Conservation (phyloP, 208 protist genomes). For the Acanthamoeba quina region DNA sequence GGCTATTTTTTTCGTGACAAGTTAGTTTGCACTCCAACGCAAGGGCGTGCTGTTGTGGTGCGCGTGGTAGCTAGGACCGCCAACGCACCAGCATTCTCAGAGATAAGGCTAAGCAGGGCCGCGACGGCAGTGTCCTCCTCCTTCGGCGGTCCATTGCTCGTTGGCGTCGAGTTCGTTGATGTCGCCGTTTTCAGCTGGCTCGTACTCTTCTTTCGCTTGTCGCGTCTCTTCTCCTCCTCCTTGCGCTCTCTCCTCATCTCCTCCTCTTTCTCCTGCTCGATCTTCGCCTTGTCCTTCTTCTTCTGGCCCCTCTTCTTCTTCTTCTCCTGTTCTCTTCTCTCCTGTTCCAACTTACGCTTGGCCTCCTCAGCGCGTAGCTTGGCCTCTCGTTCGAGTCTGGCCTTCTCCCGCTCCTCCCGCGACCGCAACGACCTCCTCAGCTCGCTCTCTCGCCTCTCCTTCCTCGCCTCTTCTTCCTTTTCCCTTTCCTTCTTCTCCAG, state of each 20-base stretch:
- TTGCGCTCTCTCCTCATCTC: background rate
- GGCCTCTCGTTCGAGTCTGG: background rate
- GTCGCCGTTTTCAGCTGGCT: background rate
- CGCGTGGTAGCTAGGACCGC: background rate
- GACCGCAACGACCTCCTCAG: slow-evolving; percentile 8
- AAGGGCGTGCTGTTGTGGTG: background rate
- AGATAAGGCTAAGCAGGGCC: slow-evolving; percentile 35
- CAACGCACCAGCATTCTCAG: background rate
- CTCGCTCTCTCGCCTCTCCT: background rate
- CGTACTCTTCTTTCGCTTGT: background rate
- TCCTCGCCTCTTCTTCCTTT: background rate
- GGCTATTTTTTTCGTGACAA: background rate
- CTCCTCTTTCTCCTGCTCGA: background rate
- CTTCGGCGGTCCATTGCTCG: background rate
- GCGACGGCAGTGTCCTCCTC: slow-evolving; percentile 12
- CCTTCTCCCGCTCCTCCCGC: background rate
- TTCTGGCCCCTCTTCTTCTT: background rate
- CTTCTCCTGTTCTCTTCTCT: background rate
- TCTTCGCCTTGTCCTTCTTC: background rate
- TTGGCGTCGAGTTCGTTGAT: background rate
- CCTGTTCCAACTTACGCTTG: background rate
- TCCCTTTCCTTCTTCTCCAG: background rate
- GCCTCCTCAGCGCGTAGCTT: background rate
- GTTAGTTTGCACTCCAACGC: background rate
- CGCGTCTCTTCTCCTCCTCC: background rate